Conservation (phyloP, 2,329 filamentous ascomycete genomes). For the Aschersonia sp. region DNA sequence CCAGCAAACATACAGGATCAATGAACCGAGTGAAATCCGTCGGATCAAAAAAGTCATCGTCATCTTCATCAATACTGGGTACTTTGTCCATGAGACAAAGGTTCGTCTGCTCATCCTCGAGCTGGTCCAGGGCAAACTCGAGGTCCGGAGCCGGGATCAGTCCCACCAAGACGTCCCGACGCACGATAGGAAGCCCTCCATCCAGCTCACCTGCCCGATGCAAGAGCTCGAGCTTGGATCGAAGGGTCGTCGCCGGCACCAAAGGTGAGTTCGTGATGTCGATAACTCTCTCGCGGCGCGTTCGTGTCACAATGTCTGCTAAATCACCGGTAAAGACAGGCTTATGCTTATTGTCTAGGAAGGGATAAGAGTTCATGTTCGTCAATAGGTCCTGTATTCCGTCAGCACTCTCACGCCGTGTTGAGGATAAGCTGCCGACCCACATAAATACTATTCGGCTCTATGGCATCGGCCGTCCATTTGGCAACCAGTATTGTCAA, state of each 20-base stretch:
- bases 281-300: conserved; percentile 65
- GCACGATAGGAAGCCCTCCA: conserved; percentile 76
- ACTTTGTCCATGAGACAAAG: conserved; percentile 72
- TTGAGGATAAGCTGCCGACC: conserved; percentile 14
- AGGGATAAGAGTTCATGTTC: conserved; percentile 94
- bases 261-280: conserved; percentile 76
- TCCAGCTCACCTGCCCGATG: conserved; percentile 83
- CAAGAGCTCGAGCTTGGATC: conserved; percentile 66
- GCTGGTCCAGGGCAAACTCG: conserved; percentile 77
- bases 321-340: conserved; percentile 82
- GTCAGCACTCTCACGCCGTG: conserved; percentile 5
- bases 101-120: conserved; percentile 58
- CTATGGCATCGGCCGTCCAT: conserved; percentile 92
- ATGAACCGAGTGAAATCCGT: conserved; percentile 86
- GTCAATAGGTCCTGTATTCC: conserved; percentile 62
- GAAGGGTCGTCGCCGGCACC: conserved; percentile 61
- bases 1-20: conserved; percentile 49
- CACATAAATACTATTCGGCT: conserved; percentile 86
- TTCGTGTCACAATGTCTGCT: conserved; percentile 67
- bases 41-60: conserved; percentile 45
- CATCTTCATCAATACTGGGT: conserved; percentile 46
- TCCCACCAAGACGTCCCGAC: conserved; percentile 67
- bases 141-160: conserved; percentile 89
- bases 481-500: conserved; percentile 88
- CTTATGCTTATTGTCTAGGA: conserved; percentile 91